A percentile compares a stretch with the other conserved stretches of the same genome.
phyloP scores from a whole-genome alignment of 2,329 filamentous ascomycete species.

The Geosmithia putterillii region DNA sequence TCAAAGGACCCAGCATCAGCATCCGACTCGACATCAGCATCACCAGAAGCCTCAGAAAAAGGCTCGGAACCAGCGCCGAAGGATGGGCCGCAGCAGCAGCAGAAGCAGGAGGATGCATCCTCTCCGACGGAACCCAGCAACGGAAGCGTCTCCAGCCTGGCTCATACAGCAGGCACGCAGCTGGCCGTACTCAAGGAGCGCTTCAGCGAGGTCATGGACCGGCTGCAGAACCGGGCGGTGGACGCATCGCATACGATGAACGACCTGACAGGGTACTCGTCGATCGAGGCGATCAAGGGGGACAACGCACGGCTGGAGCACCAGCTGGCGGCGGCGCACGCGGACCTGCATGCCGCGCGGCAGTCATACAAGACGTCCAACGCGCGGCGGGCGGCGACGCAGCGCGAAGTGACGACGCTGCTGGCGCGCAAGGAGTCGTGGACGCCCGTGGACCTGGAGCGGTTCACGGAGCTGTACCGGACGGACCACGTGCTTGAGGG shows the following conservation, averaged over 20 bases:
- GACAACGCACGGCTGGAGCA: conserved; percentile 60
- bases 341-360: conserved; percentile 58
- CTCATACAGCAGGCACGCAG: conserved; percentile 9
- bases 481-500: conserved; percentile 90
- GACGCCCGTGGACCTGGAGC: conserved; percentile 76
- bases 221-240: conserved; percentile 73
- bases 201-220: conserved; percentile 60
- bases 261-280: conserved; percentile 85
- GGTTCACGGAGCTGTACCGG: conserved; percentile 86
- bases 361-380: conserved; percentile 73
- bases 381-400: conserved; percentile 69
- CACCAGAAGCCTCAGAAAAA: neutral
- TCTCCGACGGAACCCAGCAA: conserved; percentile 2
- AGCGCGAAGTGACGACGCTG: conserved; percentile 90
- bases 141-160: conserved; percentile 18
- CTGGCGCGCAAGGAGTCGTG: conserved; percentile 90
- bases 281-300: conserved; percentile 74
- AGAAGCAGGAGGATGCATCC: neutral
- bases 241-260: conserved; percentile 82
- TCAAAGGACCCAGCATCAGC: too few relatives aligned
- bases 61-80: neutral
- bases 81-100: neutral
- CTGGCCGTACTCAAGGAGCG: conserved; percentile 18
- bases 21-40: too few relatives aligned
- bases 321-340: conserved; percentile 45